Evolutionary conservation across 2,329 filamentous ascomycete species (phyloP).

Genomic region (Colletotrichum spaethianum): DNA sequence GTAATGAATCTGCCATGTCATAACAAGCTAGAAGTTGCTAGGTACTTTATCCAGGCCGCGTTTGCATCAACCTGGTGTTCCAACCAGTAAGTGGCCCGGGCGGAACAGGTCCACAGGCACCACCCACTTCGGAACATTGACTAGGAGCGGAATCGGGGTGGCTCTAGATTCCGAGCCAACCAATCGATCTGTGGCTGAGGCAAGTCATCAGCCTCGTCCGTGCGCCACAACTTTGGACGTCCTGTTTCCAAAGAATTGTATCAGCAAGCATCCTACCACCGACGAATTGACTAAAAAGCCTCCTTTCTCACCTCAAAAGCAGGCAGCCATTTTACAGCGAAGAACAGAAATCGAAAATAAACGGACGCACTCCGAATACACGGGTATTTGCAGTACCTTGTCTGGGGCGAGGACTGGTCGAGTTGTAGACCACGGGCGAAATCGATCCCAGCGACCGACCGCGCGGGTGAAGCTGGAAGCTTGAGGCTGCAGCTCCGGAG

Average conservation of each 20-base stretch:
- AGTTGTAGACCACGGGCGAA: neutral
- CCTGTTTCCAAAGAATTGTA: slow-evolving; percentile 22
- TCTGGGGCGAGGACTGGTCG: neutral
- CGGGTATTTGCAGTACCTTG: neutral
- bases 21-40: neutral
- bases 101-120: neutral
- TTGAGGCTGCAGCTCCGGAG: neutral
- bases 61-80: neutral
- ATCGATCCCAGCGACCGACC: slow-evolving; percentile 16
- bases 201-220: slow-evolving; percentile 10
- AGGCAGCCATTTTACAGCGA: neutral
- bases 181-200: slow-evolving; percentile 17
- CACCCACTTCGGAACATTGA: slow-evolving; percentile 4
- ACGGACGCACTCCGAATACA: neutral
- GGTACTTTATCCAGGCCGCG: neutral
- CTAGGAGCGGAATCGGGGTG: slow-evolving; percentile 2
- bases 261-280: slow-evolving; percentile 18
- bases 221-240: slow-evolving; percentile 32
- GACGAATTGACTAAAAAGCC: neutral
- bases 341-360: no score
- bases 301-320: neutral
- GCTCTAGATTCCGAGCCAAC: slow-evolving; percentile 4
- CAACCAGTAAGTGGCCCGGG: neutral
- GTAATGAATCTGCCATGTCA: neutral
- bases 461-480: slow-evolving; percentile 25